Base-by-base conservation (phyloP, 441 rosid genomes). In the Populus tomentosa region DNA sequence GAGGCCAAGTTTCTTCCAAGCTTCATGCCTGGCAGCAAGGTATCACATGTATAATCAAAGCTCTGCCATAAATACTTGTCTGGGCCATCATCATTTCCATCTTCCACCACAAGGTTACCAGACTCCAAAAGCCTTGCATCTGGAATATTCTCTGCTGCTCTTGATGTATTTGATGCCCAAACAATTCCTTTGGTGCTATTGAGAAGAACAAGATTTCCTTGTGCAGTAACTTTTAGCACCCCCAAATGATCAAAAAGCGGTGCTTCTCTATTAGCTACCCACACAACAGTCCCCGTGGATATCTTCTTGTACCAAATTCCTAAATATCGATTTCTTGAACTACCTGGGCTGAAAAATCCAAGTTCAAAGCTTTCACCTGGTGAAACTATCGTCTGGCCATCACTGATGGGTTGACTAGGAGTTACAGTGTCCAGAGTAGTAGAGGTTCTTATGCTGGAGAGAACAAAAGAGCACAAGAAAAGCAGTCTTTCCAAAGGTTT, bases 291-390 rank as follows among this genome's bases (percentile, higher is more conserved):
- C 24, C 18, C 36, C 20, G n/a, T 23, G 13, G 85, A 83, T 42
- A 90, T 77, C 74, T 84, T 77, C 23, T 84, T 80, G 50, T 91
- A 93, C 95, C 95, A 84, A 21, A 91, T 85, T 20, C 98, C 98
- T 5, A 91, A 73, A 75, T 82, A 91, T 61, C 93, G 77, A 67
- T 56, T 28, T 14, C 42, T 77, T 30, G 32, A 30, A 30, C 32
- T 30, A 30, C 32, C 32, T 30, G 32, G 32, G 32, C 32, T 30
- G 32, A 92, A 92, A 82, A 90, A 88, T 10, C 94, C 97, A 24
- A 92, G 86, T 67, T 87, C 87, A 92, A n/a, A 72, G 75, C 50
- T 85, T 81, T 1, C 4, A 33, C 21, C 67, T 13, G 69, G 90
- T 88, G 70, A 87, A 35, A 75, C 90, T 75, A 64, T 79, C 84